Percentiles rank a stretch among this genome's conserved stretches.
Conservation (phyloP, 1,284 basidiomycete species). For the Phylloporus gajari region DNA sequence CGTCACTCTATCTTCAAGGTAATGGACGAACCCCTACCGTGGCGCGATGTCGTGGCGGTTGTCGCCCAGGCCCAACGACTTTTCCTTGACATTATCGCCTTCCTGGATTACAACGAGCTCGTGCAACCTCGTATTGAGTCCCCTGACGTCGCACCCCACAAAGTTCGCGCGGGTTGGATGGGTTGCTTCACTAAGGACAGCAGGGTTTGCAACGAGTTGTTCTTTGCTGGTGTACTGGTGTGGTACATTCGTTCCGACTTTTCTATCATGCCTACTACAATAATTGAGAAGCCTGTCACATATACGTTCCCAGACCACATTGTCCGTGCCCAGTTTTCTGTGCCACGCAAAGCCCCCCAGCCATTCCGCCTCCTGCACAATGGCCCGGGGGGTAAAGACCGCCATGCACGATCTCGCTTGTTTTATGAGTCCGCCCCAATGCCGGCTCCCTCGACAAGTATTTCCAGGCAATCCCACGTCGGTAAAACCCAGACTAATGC, state of each 20-base stretch:
- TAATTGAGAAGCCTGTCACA: not conserved
- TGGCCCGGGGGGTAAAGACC: not conserved
- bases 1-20: not conserved
- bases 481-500: not conserved
- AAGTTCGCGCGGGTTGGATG: constrained; percentile 7
- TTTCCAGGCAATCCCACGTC: not conserved
- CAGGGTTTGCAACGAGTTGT: not conserved
- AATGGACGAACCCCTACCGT: not conserved
- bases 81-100: constrained; percentile 8
- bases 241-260: not conserved
- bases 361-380: constrained; percentile 11
- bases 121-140: not conserved
- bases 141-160: not conserved
- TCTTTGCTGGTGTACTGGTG: constrained; percentile 6
- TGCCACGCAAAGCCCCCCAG: not conserved
- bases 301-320: constrained; percentile 12
- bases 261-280: not conserved
- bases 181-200: constrained; percentile 8
- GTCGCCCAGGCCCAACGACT: constrained; percentile 3
- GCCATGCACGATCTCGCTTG: not conserved
- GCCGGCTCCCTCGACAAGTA: not conserved
- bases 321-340: not conserved
- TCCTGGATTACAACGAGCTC: constrained; percentile 7
- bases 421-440: not conserved
- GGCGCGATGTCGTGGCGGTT: not conserved